phyloP scores from a whole-genome alignment of 805 yeast genomes.

The Yamadazyma takamatsuzukensis region DNA sequence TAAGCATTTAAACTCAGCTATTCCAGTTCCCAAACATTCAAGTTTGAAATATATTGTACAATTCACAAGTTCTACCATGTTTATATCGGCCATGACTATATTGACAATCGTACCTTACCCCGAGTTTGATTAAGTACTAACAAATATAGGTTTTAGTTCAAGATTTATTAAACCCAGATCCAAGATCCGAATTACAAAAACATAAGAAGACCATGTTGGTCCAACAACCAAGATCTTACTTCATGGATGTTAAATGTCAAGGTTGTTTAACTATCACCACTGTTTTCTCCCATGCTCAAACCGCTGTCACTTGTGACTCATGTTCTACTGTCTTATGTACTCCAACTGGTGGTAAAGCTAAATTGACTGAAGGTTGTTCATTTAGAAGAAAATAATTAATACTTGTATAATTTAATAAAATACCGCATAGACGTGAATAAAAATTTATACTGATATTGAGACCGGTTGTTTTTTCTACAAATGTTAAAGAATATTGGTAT shows the following conservation, averaged over 20 bases:
- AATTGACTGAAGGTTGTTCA: conserved; percentile 98
- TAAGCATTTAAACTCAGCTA: too few relatives aligned
- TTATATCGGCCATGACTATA: too few relatives aligned
- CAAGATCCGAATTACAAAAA: conserved; percentile 93
- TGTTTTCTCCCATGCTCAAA: conserved; percentile 99
- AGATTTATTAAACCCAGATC: conserved; percentile 97
- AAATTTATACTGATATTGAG: too few relatives aligned
- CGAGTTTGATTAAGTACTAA: conserved; percentile 17
- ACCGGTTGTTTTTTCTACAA: too few relatives aligned
- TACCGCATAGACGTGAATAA: conserved; percentile 7
- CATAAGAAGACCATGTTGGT: conserved; percentile 98
- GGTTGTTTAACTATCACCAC: conserved; percentile 99
- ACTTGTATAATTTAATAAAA: conserved; percentile 14
- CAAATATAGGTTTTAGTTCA: conserved; percentile 86
- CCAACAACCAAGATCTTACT: conserved; percentile 97
- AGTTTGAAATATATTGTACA: too few relatives aligned
- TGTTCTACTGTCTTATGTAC: conserved; percentile 98
- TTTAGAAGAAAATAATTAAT: conserved; percentile 91
- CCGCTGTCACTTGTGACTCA: conserved; percentile 98
- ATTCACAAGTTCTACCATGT: too few relatives aligned
- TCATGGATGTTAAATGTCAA: conserved; percentile 99
- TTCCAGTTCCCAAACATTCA: too few relatives aligned
- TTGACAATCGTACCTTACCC: too few relatives aligned
- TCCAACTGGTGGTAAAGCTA: conserved; percentile 99
- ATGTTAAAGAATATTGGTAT: too few relatives aligned